Percentiles rank a stretch among this genome's conserved stretches.
Evolutionary conservation across 345 rosid genomes (phyloP).

Genomic region (Acer campestre): DNA sequence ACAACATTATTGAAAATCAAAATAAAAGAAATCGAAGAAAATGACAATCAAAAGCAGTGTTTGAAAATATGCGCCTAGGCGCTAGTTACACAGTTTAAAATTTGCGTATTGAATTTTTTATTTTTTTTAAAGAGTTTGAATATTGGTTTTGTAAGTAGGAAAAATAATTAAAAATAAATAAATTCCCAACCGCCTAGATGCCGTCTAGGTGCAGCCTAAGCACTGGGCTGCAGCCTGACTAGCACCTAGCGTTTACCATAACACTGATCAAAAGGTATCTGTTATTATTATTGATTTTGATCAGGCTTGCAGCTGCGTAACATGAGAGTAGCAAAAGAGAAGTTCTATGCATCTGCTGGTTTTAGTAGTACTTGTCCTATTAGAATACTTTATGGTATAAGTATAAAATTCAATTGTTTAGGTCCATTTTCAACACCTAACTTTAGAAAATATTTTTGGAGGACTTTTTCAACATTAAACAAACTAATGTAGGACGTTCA

Average conservation of each 20-base stretch:
- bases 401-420: background rate
- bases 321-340: background rate
- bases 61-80: too few species aligned
- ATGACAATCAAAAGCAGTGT: background rate
- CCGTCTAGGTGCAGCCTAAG: too few species aligned
- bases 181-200: too few species aligned
- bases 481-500: slow-evolving; percentile 14
- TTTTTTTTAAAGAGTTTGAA: too few species aligned
- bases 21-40: background rate
- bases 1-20: background rate
- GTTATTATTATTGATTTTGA: background rate
- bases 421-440: slow-evolving; percentile 1
- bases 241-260: too few species aligned
- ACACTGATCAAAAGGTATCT: background rate
- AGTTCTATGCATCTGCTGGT: background rate
- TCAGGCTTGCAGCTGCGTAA: background rate
- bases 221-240: too few species aligned
- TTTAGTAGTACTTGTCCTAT: background rate
- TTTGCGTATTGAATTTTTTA: too few species aligned
- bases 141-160: too few species aligned
- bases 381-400: background rate
- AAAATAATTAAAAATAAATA: too few species aligned
- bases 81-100: too few species aligned
- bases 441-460: slow-evolving; percentile 15
- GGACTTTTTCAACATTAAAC: slow-evolving; percentile 9